A percentile compares a stretch with the other conserved stretches of the same genome.
These are phyloP conservation scores for Verruconis gallopava DNA, from an alignment of 2,329 filamentous ascomycete genomes.

Conservation along the genomic window DNA sequence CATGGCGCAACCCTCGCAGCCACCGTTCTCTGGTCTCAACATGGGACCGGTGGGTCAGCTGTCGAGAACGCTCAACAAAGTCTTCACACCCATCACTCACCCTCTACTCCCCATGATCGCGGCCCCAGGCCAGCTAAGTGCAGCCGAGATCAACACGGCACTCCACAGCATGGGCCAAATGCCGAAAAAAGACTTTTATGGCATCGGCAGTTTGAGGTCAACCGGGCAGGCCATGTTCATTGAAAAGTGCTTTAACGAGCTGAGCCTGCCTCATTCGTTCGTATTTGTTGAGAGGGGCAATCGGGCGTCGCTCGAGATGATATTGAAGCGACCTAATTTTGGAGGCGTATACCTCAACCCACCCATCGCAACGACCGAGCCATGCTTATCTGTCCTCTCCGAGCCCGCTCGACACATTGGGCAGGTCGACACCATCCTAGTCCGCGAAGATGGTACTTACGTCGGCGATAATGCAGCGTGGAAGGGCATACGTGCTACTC, in stretches of 20 bases:
- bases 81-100: conserved; percentile 81
- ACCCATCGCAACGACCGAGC: conserved; percentile 42
- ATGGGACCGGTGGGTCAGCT: conserved; percentile 81
- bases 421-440: conserved; percentile 63
- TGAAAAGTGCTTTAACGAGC: conserved; percentile 48
- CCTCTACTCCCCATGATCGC: conserved; percentile 72
- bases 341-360: conserved; percentile 74
- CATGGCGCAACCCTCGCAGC: conserved; percentile 53
- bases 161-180: conserved; percentile 68
- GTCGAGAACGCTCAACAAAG: conserved; percentile 69
- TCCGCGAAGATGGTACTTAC: conserved; percentile 38
- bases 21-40: conserved; percentile 71
- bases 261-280: conserved; percentile 77
- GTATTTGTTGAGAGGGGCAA: conserved; percentile 58
- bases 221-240: conserved; percentile 74
- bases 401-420: conserved; percentile 69
- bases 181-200: conserved; percentile 67
- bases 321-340: conserved; percentile 62
- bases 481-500: conserved; percentile 71
- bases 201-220: conserved; percentile 60
- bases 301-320: conserved; percentile 54
- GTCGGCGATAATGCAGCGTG: conserved; percentile 73
- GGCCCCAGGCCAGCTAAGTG: conserved; percentile 73
- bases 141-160: conserved; percentile 71
- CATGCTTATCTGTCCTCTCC: conserved; percentile 52